Percentiles rank a stretch among this genome's conserved stretches.
Evolutionary conservation across 441 rosid genomes (phyloP).

Genomic region (Rhodomyrtus psidioides): DNA sequence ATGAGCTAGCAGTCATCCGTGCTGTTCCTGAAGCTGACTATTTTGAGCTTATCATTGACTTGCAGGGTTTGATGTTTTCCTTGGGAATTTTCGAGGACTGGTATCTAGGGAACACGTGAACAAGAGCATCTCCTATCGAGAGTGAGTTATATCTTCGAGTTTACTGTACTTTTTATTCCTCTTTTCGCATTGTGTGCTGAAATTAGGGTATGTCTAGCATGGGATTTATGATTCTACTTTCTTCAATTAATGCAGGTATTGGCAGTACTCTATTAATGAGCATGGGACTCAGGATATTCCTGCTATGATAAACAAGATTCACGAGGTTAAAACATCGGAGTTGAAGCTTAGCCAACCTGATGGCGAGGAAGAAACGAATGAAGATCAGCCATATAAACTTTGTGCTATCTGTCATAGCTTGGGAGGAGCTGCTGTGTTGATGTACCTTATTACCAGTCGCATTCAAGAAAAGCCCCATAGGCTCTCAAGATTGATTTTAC

Average conservation of each 20-base stretch:
- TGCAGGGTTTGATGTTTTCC: conserved; percentile 91
- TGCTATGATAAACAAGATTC: conserved; percentile 89
- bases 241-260: conserved; percentile 43
- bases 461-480: conserved; percentile 78
- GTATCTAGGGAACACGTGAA: conserved; percentile 86
- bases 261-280: conserved; percentile 90
- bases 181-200: not conserved
- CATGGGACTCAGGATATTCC: conserved; percentile 91
- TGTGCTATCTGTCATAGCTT: conserved; percentile 88
- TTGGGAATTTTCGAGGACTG: conserved; percentile 88
- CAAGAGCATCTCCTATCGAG: conserved; percentile 69
- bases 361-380: conserved; percentile 34
- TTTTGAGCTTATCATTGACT: not conserved
- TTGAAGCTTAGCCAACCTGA: conserved; percentile 56
- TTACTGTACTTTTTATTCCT: not conserved
- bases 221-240: not conserved
- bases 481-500: conserved; percentile 63
- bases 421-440: conserved; percentile 93
- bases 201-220: not conserved
- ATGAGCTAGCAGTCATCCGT: not conserved
- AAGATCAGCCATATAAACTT: conserved; percentile 73
- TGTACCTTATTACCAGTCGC: conserved; percentile 56
- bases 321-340: conserved; percentile 77
- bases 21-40: not conserved
- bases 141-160: conserved; percentile 33